Percentiles rank a stretch among this genome's conserved stretches.
phyloP scores from a whole-genome alignment of 2,329 filamentous ascomycete genomes.

The Cladosporium sp. region DNA sequence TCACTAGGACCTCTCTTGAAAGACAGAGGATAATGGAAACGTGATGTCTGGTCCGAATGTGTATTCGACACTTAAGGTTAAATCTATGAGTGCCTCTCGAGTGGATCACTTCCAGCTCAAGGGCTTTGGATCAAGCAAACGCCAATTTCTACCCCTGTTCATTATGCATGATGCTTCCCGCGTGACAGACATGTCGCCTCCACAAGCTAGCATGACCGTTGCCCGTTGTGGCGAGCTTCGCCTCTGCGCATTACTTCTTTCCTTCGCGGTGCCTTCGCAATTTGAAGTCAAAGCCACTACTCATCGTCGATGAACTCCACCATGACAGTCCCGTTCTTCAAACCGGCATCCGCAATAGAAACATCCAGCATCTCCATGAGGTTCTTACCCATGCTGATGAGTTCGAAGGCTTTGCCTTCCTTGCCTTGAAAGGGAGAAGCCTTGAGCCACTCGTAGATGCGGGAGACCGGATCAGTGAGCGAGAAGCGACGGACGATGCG shows the following conservation, averaged over 20 bases:
- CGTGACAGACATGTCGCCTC: neutral
- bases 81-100: neutral
- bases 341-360: constrained; percentile 72
- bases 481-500: constrained; percentile 84
- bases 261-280: neutral
- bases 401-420: constrained; percentile 73
- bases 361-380: constrained; percentile 68
- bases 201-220: neutral
- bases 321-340: constrained; percentile 95
- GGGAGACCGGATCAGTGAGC: constrained; percentile 68
- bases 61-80: neutral
- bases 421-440: constrained; percentile 78
- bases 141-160: constrained; percentile 6
- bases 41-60: neutral
- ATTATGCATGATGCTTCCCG: constrained; percentile 5
- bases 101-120: neutral
- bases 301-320: constrained; percentile 63
- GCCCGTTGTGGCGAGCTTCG: neutral
- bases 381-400: constrained; percentile 84
- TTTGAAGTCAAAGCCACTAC: neutral
- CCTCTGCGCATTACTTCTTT: neutral
- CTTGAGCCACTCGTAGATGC: constrained; percentile 96
- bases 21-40: too few relatives aligned
- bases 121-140: neutral
- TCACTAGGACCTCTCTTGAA: too few relatives aligned